phyloP scores from a whole-genome alignment of 1,139 yeast species.

The Citeromyces siamensis region DNA sequence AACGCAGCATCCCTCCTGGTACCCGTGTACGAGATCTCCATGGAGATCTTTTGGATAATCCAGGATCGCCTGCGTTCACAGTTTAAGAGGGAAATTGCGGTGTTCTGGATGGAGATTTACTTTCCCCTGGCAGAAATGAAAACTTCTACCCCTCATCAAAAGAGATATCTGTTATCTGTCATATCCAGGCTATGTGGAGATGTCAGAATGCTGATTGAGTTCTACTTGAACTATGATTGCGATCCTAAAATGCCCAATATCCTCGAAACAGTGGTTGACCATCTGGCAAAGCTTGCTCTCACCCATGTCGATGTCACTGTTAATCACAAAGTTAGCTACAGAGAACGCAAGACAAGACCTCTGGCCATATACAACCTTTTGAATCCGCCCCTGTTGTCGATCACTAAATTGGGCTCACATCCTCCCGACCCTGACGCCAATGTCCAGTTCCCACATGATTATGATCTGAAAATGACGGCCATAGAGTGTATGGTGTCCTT shows the following conservation, averaged over 20 bases:
- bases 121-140: constrained; percentile 91
- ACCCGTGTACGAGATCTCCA: constrained; percentile 82
- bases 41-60: constrained; percentile 89
- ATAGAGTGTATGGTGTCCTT: constrained; percentile 75
- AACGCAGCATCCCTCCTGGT: constrained; percentile 91
- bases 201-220: constrained; percentile 83
- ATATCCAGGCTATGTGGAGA: constrained; percentile 76
- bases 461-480: constrained; percentile 73
- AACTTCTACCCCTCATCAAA: constrained; percentile 86
- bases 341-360: constrained; percentile 46
- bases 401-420: constrained; percentile 47
- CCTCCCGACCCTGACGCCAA: constrained; percentile 50
- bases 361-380: constrained; percentile 66
- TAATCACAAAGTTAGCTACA: constrained; percentile 53
- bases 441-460: constrained; percentile 57
- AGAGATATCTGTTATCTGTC: constrained; percentile 70
- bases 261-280: constrained; percentile 72
- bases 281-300: constrained; percentile 61
- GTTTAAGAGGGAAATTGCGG: constrained; percentile 88
- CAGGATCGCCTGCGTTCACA: constrained; percentile 74
- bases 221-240: constrained; percentile 92
- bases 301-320: constrained; percentile 62
- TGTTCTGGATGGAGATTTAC: constrained; percentile 84
- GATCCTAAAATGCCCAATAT: constrained; percentile 75
- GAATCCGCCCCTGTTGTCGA: constrained; percentile 65